Conservation (phyloP, 257 asterid species). For the Solanum paucissectum region DNA sequence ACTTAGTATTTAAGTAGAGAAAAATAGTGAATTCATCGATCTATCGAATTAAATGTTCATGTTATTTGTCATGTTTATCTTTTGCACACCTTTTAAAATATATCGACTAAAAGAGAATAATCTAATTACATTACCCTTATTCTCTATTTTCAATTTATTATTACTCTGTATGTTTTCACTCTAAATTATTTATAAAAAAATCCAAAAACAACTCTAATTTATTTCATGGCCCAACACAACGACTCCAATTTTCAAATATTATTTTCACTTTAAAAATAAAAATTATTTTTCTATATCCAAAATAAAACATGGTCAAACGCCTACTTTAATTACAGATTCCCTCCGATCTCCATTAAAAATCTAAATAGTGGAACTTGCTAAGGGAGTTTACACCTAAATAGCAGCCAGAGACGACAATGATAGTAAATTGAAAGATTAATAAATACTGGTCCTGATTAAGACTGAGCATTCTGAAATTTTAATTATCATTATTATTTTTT, state of each 20-base stretch:
- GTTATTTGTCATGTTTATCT: neutral
- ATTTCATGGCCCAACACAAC: neutral
- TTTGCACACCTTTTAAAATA: neutral
- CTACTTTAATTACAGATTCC: neutral
- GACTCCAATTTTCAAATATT: too few species aligned
- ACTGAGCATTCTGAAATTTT: neutral
- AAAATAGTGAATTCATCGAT: neutral
- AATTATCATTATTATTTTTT: neutral
- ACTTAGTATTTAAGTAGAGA: neutral
- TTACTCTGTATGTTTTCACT: neutral
- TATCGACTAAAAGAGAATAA: neutral
- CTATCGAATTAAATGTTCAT: neutral
- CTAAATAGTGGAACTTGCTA: neutral
- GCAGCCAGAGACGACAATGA: neutral
- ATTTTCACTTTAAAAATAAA: neutral
- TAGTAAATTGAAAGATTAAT: neutral
- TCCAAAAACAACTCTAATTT: too few species aligned
- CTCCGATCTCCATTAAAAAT: too few species aligned
- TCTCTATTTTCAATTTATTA: neutral
- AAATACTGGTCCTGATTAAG: neutral
- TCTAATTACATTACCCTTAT: neutral
- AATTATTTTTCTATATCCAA: too few species aligned
- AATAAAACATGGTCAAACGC: neutral
- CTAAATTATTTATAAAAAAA: too few species aligned
- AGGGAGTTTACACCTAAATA: neutral